phyloP scores from a whole-genome alignment of 179 eudicot species.

The Nepenthes alata region DNA sequence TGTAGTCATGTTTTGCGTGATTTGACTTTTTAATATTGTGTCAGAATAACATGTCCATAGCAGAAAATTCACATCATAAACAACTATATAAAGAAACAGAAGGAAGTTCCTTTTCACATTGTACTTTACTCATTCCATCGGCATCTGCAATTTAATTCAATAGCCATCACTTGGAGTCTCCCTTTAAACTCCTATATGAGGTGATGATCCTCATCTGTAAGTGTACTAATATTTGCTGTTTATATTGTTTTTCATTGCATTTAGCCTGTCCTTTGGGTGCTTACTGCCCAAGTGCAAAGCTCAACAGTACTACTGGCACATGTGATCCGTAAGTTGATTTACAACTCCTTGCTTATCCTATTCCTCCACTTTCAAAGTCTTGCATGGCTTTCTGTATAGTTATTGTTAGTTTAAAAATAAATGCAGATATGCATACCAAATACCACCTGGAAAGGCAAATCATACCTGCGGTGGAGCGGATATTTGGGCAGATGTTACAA shows the following conservation, averaged over 20 bases:
- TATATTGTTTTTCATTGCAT: conserved; percentile 5
- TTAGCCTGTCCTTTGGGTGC: conserved; percentile 93
- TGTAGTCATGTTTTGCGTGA: no score
- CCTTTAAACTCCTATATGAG: no score
- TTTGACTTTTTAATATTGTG: no score
- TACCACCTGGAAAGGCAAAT: conserved; percentile 62
- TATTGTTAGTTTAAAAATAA: conserved; percentile 8
- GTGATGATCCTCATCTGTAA: no score
- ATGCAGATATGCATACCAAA: conserved; percentile 70
- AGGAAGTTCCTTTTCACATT: not conserved
- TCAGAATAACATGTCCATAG: no score
- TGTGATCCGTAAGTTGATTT: conserved; percentile 83
- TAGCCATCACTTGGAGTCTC: no score
- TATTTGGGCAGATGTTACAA: conserved; percentile 62
- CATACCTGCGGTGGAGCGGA: conserved; percentile 91
- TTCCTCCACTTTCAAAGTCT: no score
- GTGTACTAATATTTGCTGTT: not conserved
- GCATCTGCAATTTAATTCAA: no score
- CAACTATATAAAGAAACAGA: no score
- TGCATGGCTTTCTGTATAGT: not conserved
- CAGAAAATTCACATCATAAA: no score
- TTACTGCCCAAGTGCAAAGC: conserved; percentile 67
- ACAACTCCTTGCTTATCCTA: not conserved
- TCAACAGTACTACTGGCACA: conserved; percentile 56
- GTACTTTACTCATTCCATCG: no score